These are phyloP conservation scores for Tricholoma sp. DNA, from an alignment of 768 basidiomycete species.

Conservation along the genomic window DNA sequence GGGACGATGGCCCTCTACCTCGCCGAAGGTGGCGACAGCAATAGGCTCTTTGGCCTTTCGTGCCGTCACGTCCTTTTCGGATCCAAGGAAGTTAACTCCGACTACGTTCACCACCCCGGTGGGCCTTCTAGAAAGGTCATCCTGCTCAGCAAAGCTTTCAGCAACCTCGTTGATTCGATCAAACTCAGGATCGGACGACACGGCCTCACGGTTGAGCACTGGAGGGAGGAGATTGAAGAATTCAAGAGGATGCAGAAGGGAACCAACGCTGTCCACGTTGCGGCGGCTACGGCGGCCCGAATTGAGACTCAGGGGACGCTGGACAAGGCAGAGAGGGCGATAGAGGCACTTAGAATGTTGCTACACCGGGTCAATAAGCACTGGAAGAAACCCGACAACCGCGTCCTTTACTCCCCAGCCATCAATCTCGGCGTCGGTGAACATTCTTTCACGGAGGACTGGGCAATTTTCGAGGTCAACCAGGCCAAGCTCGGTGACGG, in stretches of 20 bases:
- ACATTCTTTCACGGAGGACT: conserved; percentile 25
- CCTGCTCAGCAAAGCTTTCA: conserved; percentile 14
- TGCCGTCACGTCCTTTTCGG: too few relatives aligned
- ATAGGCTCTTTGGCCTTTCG: too few relatives aligned
- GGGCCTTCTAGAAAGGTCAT: conserved; percentile 29
- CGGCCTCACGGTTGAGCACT: conserved; percentile 13
- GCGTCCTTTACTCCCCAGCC: conserved; percentile 27
- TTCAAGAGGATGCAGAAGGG: conserved; percentile 12
- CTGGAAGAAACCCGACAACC: too few relatives aligned
- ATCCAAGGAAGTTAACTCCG: conserved; percentile 19
- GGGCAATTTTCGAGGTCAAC: conserved; percentile 24
- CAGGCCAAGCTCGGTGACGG: too few relatives aligned
- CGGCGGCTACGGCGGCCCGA: too few relatives aligned
- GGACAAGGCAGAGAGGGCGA: conserved; percentile 12
- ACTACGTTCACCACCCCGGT: neutral
- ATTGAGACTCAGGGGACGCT: too few relatives aligned
- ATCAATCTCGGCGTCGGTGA: conserved; percentile 16
- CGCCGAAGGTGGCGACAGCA: too few relatives aligned
- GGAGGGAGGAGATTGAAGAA: conserved; percentile 17
- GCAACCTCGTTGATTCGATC: too few relatives aligned
- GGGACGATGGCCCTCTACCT: conserved; percentile 24
- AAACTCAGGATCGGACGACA: too few relatives aligned
- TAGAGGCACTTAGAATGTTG: conserved; percentile 12
- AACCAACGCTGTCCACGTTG: conserved; percentile 9
- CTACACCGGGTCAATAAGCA: neutral